Evolutionary conservation across 1,139 yeast genomes (phyloP), one percentile per base, ranked within the genome.

Genomic region (Lodderomyces parapsilosis): DNA sequence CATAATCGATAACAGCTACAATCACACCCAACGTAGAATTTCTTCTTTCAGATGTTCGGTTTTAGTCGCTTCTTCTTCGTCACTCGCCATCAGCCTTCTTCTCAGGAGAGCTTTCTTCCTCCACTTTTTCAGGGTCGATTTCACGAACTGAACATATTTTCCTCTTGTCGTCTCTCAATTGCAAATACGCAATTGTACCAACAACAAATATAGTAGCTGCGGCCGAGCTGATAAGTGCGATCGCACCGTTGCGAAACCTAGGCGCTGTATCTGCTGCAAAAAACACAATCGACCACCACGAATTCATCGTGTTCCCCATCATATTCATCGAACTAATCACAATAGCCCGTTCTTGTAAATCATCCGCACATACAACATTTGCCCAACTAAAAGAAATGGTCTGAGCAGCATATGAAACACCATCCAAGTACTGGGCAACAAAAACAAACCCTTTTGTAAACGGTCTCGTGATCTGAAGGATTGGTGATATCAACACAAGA

Each of bases 301-400:
- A 83, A 56, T 78, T 79, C n/a, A 79, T 78, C 1, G 82, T 81
- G 53, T 78, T 77, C 36, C 80, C 74, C 49, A 78, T 78, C 82
- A 79, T 78, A 57, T 80, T 80, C 84, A 80, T 80, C 0, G 83
- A 77, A 0, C 82, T 83, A 41, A 80, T 60, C 0, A 78, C 81
- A 23, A 80, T 62, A 0, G 84, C 82, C 50, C 83, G 65, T 52
- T 77, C 81, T 57, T 78, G 80, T 35, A 76, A 48, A 27, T 27
- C 31, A 27, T 72, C 64, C 25, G 70, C 66, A 49, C 81, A 76
- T 1, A 78, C 76, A 33, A 76, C 63, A 49, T 78, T 80, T 1
- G 83, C 83, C 84, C 84, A 80, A 0, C 83, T 74, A 49, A 79
- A 80, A 56, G 76, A 78, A 0, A 74, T 68, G 0, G 83, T 76